Percentiles rank a stretch among this genome's conserved stretches.
phyloP scores from a whole-genome alignment of 352 stramenopile species.

The Globisporangium acanthophoron region DNA sequence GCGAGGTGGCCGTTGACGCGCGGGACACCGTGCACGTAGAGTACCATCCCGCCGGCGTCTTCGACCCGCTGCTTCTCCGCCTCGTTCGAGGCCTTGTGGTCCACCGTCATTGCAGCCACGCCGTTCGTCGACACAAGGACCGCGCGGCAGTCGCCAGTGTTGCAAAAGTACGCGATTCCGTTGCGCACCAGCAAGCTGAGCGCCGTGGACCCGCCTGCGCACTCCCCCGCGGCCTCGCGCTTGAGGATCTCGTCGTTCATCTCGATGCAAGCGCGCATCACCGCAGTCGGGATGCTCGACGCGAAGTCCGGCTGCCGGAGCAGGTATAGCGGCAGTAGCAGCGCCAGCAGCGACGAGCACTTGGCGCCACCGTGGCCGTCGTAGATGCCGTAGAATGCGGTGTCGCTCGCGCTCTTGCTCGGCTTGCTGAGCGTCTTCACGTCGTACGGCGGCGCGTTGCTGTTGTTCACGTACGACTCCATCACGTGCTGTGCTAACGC shows the following conservation, averaged over 20 bases:
- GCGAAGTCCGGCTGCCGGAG: slow-evolving; percentile 44
- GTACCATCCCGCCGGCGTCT: slow-evolving; percentile 56
- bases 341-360: slow-evolving; percentile 54
- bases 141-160: slow-evolving; percentile 74
- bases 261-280: slow-evolving; percentile 34
- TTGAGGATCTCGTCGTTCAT: slow-evolving; percentile 73
- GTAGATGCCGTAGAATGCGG: slow-evolving; percentile 70
- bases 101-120: slow-evolving; percentile 49
- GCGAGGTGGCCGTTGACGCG: slow-evolving; percentile 67
- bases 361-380: slow-evolving; percentile 63
- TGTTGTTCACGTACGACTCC: slow-evolving; percentile 39
- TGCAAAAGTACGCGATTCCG: slow-evolving; percentile 47
- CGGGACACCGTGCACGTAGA: slow-evolving; percentile 69
- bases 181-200: slow-evolving; percentile 55
- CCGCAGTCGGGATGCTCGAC: slow-evolving; percentile 31
- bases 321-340: slow-evolving; percentile 69
- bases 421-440: slow-evolving; percentile 33
- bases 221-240: slow-evolving; percentile 37
- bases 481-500: slow-evolving; percentile 29
- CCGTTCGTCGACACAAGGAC: slow-evolving; percentile 43
- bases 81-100: slow-evolving; percentile 71
- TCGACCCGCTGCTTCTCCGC: slow-evolving; percentile 66
- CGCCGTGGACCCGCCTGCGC: slow-evolving; percentile 55
- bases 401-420: slow-evolving; percentile 24
- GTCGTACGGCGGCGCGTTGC: slow-evolving; percentile 29